Evolutionary conservation across 371 early-diverging fungal genomes (phyloP).

Genomic region (Batkoa obscura): DNA sequence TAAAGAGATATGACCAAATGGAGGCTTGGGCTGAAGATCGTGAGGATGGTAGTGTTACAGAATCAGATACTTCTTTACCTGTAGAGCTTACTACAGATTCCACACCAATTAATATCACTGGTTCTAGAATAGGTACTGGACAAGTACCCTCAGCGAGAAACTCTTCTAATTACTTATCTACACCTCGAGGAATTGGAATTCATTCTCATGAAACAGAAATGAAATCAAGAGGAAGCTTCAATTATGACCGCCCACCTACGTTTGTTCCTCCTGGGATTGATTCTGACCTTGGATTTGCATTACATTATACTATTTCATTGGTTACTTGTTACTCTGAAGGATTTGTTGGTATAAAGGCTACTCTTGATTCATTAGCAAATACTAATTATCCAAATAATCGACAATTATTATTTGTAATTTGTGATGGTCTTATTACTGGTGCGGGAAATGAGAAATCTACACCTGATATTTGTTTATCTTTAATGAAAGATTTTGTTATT

Average conservation of each 20-base stretch:
- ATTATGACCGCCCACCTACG: too few relatives aligned
- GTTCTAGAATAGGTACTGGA: too few relatives aligned
- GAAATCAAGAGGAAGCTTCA: not conserved
- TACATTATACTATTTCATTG: constrained; percentile 48
- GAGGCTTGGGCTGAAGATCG: constrained; percentile 34
- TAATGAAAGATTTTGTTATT: constrained; percentile 57
- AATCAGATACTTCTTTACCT: not conserved
- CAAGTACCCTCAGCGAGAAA: not conserved
- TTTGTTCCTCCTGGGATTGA: not conserved
- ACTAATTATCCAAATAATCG: constrained; percentile 83
- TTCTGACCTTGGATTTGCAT: constrained; percentile 22
- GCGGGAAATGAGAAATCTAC: constrained; percentile 53
- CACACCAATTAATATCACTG: too few relatives aligned
- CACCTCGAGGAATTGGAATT: too few relatives aligned
- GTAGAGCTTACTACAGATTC: not conserved
- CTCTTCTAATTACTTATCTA: not conserved
- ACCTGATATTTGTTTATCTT: constrained; percentile 57
- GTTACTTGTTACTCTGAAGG: constrained; percentile 90
- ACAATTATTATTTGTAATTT: constrained; percentile 77
- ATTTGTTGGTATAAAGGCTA: constrained; percentile 68
- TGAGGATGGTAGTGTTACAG: constrained; percentile 14
- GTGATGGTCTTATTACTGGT: constrained; percentile 72
- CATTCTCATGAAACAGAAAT: not conserved
- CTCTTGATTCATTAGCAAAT: constrained; percentile 83
- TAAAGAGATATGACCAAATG: constrained; percentile 30